phyloP scores from a whole-genome alignment of 345 rosid genomes.

The Hypericum perforatum region DNA sequence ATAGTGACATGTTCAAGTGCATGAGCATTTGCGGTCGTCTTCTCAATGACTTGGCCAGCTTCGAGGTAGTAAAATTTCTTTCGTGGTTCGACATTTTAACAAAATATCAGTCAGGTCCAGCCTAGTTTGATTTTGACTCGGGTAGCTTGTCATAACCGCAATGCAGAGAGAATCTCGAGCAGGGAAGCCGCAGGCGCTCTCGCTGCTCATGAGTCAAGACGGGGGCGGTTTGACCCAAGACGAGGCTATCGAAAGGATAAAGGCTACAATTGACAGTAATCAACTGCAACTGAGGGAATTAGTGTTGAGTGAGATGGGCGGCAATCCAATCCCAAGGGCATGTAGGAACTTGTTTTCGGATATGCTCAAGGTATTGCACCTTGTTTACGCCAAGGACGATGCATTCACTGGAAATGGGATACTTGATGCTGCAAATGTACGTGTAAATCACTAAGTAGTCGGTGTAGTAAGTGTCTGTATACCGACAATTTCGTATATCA shows the following conservation, averaged over 20 bases:
- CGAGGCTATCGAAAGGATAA: conserved; percentile 29
- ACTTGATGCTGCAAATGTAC: conserved; percentile 34
- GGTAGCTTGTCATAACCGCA: neutral
- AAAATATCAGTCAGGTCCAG: neutral
- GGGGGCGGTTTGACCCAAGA: conserved; percentile 21
- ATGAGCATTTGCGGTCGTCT: conserved; percentile 85
- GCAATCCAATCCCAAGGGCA: conserved; percentile 48
- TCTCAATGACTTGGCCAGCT: conserved; percentile 61
- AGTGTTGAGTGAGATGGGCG: conserved; percentile 44
- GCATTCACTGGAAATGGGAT: conserved; percentile 58
- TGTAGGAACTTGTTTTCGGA: conserved; percentile 73
- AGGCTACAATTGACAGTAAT: conserved; percentile 17
- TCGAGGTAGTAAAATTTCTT: conserved; percentile 32
- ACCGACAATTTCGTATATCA: no score
- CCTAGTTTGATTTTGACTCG: neutral
- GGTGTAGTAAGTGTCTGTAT: no score
- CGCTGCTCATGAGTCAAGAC: conserved; percentile 43
- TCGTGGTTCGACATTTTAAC: neutral
- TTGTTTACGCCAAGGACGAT: conserved; percentile 63
- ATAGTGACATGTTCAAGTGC: no score
- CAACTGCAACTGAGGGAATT: conserved; percentile 41
- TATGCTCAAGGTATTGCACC: conserved; percentile 57
- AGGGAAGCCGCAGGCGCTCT: conserved; percentile 61
- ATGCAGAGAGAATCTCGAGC: conserved; percentile 59
- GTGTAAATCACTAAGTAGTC: no score